Conservation (phyloP, 1,139 yeast genomes). For the Blastobotrys persicus region DNA sequence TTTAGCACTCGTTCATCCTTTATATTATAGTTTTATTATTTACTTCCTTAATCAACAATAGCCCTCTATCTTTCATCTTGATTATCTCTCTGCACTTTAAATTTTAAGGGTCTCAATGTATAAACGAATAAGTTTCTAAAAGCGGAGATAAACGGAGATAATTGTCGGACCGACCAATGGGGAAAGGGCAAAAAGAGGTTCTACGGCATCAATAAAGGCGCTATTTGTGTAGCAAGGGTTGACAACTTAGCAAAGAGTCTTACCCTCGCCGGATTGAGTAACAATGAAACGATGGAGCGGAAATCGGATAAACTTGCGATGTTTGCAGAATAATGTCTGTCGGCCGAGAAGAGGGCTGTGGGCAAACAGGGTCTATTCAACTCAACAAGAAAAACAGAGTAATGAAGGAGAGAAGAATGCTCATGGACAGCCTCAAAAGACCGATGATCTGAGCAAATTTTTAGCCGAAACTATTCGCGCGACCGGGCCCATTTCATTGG, state of each 20-base stretch:
- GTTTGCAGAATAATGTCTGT: neutral
- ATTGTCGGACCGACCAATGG: neutral
- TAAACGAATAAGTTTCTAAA: too few species aligned
- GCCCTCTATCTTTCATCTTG: too few species aligned
- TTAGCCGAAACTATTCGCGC: constrained; percentile 49
- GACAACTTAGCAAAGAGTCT: neutral
- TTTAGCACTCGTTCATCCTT: too few species aligned
- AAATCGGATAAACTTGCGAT: neutral
- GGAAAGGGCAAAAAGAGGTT: neutral
- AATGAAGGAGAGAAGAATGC: neutral
- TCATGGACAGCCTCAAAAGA: neutral
- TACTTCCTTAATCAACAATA: too few species aligned
- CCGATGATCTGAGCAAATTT: constrained; percentile 11
- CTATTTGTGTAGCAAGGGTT: neutral
- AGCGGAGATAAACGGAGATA: neutral
- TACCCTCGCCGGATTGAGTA: neutral
- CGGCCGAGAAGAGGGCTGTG: neutral
- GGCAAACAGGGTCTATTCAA: constrained; percentile 1
- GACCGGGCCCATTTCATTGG: constrained; percentile 73
- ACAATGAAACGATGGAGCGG: neutral
- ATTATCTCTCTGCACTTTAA: too few species aligned
- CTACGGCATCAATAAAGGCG: neutral
- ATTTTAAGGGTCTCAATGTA: too few species aligned
- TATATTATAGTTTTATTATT: too few species aligned
- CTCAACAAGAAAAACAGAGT: neutral